These are phyloP conservation scores for Corchorus olitorius DNA, from an alignment of 345 rosid genomes.

Conservation along the genomic window DNA sequence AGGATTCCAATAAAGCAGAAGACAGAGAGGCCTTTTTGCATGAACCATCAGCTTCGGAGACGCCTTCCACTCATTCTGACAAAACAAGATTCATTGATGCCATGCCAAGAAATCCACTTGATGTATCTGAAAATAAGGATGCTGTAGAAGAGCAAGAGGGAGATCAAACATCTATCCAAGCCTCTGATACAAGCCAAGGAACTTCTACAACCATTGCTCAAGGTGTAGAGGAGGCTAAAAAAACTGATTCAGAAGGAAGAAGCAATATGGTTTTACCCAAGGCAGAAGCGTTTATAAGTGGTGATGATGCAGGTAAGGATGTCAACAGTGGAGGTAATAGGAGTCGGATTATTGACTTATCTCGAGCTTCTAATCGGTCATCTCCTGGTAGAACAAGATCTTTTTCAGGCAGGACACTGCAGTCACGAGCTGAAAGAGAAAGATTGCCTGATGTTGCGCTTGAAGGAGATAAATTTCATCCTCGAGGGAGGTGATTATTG, in stretches of 20 bases:
- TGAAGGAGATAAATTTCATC: constrained; percentile 47
- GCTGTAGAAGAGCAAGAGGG: constrained; percentile 26
- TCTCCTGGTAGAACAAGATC: constrained; percentile 49
- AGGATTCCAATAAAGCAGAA: constrained; percentile 23
- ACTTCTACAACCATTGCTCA: constrained; percentile 33
- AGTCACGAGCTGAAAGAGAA: constrained; percentile 49
- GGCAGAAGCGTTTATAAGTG: constrained; percentile 39
- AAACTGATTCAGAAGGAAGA: constrained; percentile 39
- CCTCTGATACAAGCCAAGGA: constrained; percentile 36
- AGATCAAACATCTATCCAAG: constrained; percentile 38
- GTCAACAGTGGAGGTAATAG: constrained; percentile 46
- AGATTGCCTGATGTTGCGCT: constrained; percentile 57
- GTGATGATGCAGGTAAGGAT: constrained; percentile 43
- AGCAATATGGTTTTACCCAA: constrained; percentile 37
- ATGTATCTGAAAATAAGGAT: constrained; percentile 34
- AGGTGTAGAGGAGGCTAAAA: constrained; percentile 36
- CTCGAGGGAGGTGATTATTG: constrained; percentile 80
- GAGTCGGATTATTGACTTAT: constrained; percentile 60
- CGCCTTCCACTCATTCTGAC: constrained; percentile 29
- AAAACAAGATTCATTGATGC: constrained; percentile 22
- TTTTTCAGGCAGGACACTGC: constrained; percentile 48
- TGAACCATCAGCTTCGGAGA: constrained; percentile 35
- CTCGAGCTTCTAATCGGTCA: constrained; percentile 47
- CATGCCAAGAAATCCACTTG: constrained; percentile 28
- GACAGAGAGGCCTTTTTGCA: constrained; percentile 31